Base-by-base conservation (phyloP, 176 grass and related monocot genomes). In the Pontederia crassipes region DNA sequence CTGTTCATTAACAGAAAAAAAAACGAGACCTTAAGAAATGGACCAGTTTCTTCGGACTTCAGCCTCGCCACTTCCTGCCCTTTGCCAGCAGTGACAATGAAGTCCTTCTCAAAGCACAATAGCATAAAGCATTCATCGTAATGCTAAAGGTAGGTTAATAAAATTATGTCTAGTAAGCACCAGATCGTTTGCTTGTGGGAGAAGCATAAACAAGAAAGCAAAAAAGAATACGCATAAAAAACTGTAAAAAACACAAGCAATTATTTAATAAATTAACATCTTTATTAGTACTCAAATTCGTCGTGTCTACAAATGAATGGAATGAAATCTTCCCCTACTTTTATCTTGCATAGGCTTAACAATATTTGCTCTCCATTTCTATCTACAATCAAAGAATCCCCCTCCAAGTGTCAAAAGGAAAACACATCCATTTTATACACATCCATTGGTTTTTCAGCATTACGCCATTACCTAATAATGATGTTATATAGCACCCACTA, bases 371-470 rank as follows among this genome's bases (percentile, higher is more conserved):
- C 49, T 46, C 17, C 17, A 24, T 18, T 10, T 17, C 12, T 53
- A 35, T 35, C 26, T 53, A 53, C 13, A 64, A 27, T 26, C 20
- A 66, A 53, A 53, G 48, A 66, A 66, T 66, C 27, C 20, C 32
- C 18, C 28, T 60, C 58, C 28, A 27, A 45, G 28, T 40, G 32
- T 40, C 32, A 40, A 40, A 40, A 40, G 32, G 32, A 40, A 24
- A 40, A 40, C 32, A 7, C 32, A 40, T 40, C 6, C 32, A 40
- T 40, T 7, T 40, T 40, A 40, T 40, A 40, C 32, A 40, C 32
- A 24, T 24, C 32, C 2, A 40, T 40, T 40, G 32, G 32, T 40
- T 3, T 40, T 40, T 40, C 32, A 40, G 32, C 32, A 40, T 40
- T 40, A 3, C 32, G 6, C 4, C 32, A 40, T 40, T 40, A 3